A percentile compares a stretch with the other conserved stretches of the same genome.
phyloP scores from a whole-genome alignment of 495 filamentous ascomycete species.

The Cudoniella acicularis region DNA sequence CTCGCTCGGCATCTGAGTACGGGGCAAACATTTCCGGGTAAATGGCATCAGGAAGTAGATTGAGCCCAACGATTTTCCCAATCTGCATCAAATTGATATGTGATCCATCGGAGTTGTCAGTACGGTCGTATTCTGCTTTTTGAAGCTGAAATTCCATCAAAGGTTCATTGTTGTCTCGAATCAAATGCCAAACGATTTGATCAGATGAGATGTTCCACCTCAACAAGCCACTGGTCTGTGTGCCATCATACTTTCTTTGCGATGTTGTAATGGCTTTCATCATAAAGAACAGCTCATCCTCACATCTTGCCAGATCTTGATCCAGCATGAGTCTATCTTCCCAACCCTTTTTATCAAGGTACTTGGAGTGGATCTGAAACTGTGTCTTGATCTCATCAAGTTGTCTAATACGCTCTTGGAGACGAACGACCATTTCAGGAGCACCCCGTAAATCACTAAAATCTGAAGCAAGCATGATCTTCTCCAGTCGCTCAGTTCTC shows the following conservation, averaged over 20 bases:
- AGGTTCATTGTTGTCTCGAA: constrained; percentile 78
- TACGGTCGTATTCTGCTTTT: constrained; percentile 86
- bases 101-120: constrained; percentile 93
- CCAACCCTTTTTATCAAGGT: constrained; percentile 87
- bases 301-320: constrained; percentile 80
- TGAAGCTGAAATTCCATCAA: constrained; percentile 91
- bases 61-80: constrained; percentile 76
- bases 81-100: constrained; percentile 90
- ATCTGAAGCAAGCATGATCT: constrained; percentile 99
- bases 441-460: constrained; percentile 95
- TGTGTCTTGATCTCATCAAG: constrained; percentile 95
- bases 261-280: constrained; percentile 99
- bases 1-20: constrained; percentile 63
- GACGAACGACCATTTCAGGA: constrained; percentile 85
- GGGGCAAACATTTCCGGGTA: constrained; percentile 96
- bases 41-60: constrained; percentile 81
- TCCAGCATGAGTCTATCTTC: constrained; percentile 82
- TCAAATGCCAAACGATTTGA: constrained; percentile 96
- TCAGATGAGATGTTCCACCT: constrained; percentile 86
- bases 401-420: constrained; percentile 89
- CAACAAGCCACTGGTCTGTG: constrained; percentile 70
- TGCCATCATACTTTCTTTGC: constrained; percentile 80
- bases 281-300: constrained; percentile 98
- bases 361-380: constrained; percentile 88
- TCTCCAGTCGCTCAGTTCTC: constrained; percentile 85